Percentiles rank a stretch among this genome's conserved stretches.
Evolutionary conservation across 2,329 filamentous ascomycete genomes (phyloP).

Genomic region (Cercospora sp.): DNA sequence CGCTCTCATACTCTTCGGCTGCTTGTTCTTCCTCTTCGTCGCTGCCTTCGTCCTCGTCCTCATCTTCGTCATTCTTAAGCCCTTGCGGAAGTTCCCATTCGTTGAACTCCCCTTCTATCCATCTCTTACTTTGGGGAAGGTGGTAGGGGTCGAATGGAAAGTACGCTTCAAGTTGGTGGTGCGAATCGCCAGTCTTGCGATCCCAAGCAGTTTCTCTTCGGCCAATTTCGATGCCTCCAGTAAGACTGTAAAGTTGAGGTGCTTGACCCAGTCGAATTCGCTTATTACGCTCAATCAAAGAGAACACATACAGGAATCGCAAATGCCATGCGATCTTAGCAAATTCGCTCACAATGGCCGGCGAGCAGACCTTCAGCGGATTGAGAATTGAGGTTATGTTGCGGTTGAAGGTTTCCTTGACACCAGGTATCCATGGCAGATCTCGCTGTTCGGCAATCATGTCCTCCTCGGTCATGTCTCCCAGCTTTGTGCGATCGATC

Average conservation of each 20-base stretch:
- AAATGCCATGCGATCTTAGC: constrained; percentile 83
- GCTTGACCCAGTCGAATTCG: constrained; percentile 76
- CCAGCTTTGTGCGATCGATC: constrained; percentile 53
- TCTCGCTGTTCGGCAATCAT: constrained; percentile 67
- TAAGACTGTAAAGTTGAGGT: constrained; percentile 48
- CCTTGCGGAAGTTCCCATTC: constrained; percentile 73
- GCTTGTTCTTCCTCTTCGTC: constrained; percentile 46
- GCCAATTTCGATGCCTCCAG: constrained; percentile 53
- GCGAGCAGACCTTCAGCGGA: constrained; percentile 90
- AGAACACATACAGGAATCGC: constrained; percentile 84
- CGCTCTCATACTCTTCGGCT: constrained; percentile 38
- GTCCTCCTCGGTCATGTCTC: constrained; percentile 53
- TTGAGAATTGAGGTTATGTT: constrained; percentile 89
- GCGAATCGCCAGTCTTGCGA: constrained; percentile 67
- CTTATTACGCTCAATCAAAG: constrained; percentile 89
- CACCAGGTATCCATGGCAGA: constrained; percentile 72
- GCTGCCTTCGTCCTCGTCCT: constrained; percentile 48
- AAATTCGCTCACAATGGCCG: constrained; percentile 87
- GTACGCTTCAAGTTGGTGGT: constrained; percentile 85
- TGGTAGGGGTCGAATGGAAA: constrained; percentile 98
- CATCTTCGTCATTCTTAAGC: constrained; percentile 57
- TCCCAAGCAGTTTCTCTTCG: constrained; percentile 57
- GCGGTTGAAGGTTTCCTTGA: constrained; percentile 71
- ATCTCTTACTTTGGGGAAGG: constrained; percentile 79
- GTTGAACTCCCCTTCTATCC: constrained; percentile 83